A percentile compares a stretch with the other conserved stretches of the same genome.
phyloP scores from a whole-genome alignment of 768 basidiomycete species.

The Tulasnella sp. region DNA sequence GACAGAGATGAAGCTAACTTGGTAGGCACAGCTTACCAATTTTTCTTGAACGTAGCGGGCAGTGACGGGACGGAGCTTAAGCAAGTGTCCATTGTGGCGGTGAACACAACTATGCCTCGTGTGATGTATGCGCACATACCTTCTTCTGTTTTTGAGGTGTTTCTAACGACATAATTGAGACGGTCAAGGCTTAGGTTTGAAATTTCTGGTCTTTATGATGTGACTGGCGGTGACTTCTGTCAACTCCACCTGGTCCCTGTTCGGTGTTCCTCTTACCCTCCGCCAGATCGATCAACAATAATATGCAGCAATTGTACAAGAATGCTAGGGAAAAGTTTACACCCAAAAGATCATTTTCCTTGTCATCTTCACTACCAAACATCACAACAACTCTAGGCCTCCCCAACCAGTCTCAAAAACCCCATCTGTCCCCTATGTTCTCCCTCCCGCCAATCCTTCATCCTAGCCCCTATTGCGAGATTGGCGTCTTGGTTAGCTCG shows the following conservation, averaged over 20 bases:
- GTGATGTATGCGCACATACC: not conserved
- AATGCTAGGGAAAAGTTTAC: not conserved
- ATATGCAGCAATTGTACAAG: constrained; percentile 7
- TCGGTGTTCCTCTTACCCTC: not conserved
- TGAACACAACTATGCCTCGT: not conserved
- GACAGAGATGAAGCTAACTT: no score
- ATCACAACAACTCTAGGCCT: not conserved
- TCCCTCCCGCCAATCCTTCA: constrained; percentile 61
- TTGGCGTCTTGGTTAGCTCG: constrained; percentile 47
- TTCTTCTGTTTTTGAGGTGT: not conserved
- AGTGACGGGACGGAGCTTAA: not conserved
- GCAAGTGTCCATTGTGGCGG: not conserved
- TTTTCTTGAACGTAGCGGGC: constrained; percentile 1
- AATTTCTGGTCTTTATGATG: no score
- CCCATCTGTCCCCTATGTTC: constrained; percentile 45
- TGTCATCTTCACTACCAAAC: not conserved
- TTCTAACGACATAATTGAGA: not conserved
- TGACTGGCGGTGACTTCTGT: not conserved
- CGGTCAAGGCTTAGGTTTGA: no score
- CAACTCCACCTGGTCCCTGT: constrained; percentile 6
- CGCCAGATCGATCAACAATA: not conserved
- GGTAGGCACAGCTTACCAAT: constrained; percentile 4
- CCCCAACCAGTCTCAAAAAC: not conserved
- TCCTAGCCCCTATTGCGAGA: constrained; percentile 57
- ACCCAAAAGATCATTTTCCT: no score